A percentile compares a stretch with the other conserved stretches of the same genome.
phyloP scores from a whole-genome alignment of 1,284 basidiomycete genomes.

The Boletus semigastroideus region DNA sequence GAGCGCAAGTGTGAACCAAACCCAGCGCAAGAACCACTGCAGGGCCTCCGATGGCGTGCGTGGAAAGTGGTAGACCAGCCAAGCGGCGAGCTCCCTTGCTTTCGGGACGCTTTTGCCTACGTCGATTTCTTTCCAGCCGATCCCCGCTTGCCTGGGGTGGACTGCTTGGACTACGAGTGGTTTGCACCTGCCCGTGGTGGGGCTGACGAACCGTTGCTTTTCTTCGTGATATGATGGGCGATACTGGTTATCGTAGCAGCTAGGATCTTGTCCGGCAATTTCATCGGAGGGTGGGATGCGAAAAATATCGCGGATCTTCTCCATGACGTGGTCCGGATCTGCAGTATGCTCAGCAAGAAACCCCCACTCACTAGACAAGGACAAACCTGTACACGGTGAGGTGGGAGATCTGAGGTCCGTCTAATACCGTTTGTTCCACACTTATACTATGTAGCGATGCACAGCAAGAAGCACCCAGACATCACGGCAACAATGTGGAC shows the following conservation, averaged over 20 bases:
- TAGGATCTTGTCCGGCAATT: background rate
- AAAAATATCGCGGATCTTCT: background rate
- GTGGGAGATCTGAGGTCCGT: background rate
- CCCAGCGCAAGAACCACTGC: conserved; percentile 21
- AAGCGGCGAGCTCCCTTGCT: conserved; percentile 18
- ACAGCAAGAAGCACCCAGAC: background rate
- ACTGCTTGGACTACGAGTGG: conserved; percentile 24
- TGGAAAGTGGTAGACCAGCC: conserved; percentile 13
- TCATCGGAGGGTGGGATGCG: background rate
- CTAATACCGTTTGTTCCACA: background rate
- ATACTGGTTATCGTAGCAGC: conserved; percentile 24
- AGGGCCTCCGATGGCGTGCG: background rate
- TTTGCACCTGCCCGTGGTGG: conserved; percentile 24
- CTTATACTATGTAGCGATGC: conserved; percentile 10
- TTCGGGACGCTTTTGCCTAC: conserved; percentile 1
- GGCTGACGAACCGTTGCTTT: conserved; percentile 23
- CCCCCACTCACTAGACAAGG: background rate
- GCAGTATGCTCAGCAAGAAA: background rate
- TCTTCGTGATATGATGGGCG: conserved; percentile 14
- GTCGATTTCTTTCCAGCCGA: background rate
- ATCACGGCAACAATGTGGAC: no score
- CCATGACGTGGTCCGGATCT: conserved; percentile 1
- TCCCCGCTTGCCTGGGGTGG: conserved; percentile 1
- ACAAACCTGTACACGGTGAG: conserved; percentile 12
- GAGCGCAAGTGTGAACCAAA: conserved; percentile 18